These are phyloP conservation scores for Geranomyces variabilis DNA, from an alignment of 192 early-diverging fungal genomes.

Conservation along the genomic window DNA sequence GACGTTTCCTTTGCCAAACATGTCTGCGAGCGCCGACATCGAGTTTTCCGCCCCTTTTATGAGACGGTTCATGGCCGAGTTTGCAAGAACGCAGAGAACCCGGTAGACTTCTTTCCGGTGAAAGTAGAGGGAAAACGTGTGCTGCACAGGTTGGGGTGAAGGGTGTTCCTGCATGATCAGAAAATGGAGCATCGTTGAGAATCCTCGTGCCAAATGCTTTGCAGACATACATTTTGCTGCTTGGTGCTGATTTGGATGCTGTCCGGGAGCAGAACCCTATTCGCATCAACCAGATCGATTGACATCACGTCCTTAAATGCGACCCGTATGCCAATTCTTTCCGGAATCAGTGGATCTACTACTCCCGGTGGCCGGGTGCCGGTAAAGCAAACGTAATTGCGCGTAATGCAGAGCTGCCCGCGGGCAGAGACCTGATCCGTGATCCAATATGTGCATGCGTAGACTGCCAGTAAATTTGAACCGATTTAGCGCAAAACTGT, in stretches of 20 bases:
- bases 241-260: constrained; percentile 47
- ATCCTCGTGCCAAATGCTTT: not conserved
- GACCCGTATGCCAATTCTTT: constrained; percentile 5
- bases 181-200: not conserved
- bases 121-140: constrained; percentile 51
- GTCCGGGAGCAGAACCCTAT: constrained; percentile 50
- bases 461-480: constrained; percentile 34
- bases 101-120: constrained; percentile 58
- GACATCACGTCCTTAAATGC: constrained; percentile 44
- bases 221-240: constrained; percentile 34
- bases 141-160: constrained; percentile 22
- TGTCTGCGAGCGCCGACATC: constrained; percentile 51
- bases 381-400: constrained; percentile 49
- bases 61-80: constrained; percentile 61
- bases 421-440: constrained; percentile 35
- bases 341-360: not conserved
- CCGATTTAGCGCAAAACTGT: not conserved
- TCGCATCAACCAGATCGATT: constrained; percentile 48
- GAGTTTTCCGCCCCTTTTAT: constrained; percentile 63
- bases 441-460: constrained; percentile 48
- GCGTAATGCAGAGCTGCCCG: constrained; percentile 48
- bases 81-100: constrained; percentile 40
- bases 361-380: constrained; percentile 1
- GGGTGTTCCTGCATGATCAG: not conserved
- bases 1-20: constrained; percentile 59